Evolutionary conservation across 345 rosid genomes (phyloP).

Genomic region (Citrus hindsii): DNA sequence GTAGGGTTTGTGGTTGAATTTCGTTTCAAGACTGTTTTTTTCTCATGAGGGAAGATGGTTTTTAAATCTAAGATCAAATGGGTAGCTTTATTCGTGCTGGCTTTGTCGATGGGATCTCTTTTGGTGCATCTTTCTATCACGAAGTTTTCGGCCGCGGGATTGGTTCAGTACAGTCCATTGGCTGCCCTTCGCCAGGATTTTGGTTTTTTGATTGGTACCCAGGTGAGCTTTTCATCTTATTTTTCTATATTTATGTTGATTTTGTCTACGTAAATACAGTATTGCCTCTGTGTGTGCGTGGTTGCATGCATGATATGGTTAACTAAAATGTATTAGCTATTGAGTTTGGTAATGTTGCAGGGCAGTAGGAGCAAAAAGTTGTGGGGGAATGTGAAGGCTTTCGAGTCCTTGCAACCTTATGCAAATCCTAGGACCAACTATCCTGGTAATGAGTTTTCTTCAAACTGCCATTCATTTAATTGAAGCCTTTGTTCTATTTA

Average conservation of each 20-base stretch:
- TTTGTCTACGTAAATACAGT: not conserved
- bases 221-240: conserved; percentile 29
- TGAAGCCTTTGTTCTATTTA: not conserved
- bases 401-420: conserved; percentile 81
- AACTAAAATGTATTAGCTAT: conserved; percentile 2
- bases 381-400: conserved; percentile 76
- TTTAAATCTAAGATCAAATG: conserved; percentile 87
- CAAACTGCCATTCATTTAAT: not conserved
- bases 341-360: conserved; percentile 33
- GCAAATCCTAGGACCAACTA: conserved; percentile 78
- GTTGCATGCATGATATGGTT: not conserved
- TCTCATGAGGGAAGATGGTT: conserved; percentile 50
- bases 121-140: conserved; percentile 79
- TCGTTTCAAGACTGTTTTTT: conserved; percentile 13
- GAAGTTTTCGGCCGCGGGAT: conserved; percentile 56
- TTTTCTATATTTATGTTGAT: not conserved
- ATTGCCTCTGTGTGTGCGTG: not conserved
- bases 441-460: conserved; percentile 54
- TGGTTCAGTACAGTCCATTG: conserved; percentile 50
- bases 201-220: conserved; percentile 35
- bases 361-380: conserved; percentile 52
- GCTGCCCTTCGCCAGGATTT: conserved; percentile 51
- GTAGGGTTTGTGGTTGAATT: conserved; percentile 3
- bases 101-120: conserved; percentile 73
- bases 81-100: conserved; percentile 70